Evolutionary conservation across 768 basidiomycete genomes (phyloP).

Genomic region (Pisolithus microcarpus): DNA sequence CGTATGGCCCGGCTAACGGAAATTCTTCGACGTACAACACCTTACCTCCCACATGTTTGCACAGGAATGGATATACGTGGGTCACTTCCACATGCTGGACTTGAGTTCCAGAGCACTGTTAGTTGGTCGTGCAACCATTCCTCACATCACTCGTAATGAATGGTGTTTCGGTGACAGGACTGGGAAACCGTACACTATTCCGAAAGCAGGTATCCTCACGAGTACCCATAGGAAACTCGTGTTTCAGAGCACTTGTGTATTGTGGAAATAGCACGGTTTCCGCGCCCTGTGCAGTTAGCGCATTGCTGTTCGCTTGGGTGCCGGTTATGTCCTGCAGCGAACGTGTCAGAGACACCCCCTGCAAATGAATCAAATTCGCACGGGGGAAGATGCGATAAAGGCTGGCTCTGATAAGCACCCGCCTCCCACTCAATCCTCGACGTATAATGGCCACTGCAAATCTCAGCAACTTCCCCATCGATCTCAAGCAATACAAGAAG

Average conservation of each 20-base stretch:
- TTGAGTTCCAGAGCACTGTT: background rate
- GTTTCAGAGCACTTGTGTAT: slow-evolving; percentile 5
- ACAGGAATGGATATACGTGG: too few species aligned
- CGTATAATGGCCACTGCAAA: slow-evolving; percentile 33
- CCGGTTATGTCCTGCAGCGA: too few species aligned
- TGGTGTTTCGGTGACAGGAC: background rate
- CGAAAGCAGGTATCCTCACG: slow-evolving; percentile 2
- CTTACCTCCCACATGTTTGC: too few species aligned
- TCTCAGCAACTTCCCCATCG: slow-evolving; percentile 58
- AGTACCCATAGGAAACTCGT: background rate
- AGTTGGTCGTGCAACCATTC: background rate
- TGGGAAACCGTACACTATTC: slow-evolving; percentile 8
- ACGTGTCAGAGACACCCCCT: background rate
- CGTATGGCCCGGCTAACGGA: too few species aligned
- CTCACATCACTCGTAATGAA: background rate
- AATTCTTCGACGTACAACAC: too few species aligned
- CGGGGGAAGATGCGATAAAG: background rate
- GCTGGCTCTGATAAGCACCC: background rate
- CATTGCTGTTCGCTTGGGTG: slow-evolving; percentile 1
- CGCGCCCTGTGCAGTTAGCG: background rate
- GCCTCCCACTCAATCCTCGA: background rate
- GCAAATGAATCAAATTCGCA: background rate
- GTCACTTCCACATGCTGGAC: too few species aligned
- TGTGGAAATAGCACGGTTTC: slow-evolving; percentile 5
- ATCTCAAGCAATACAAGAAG: slow-evolving; percentile 73